These are phyloP conservation scores for Moricandia arvensis DNA, from an alignment of 345 rosid genomes.

Conservation along the genomic window DNA sequence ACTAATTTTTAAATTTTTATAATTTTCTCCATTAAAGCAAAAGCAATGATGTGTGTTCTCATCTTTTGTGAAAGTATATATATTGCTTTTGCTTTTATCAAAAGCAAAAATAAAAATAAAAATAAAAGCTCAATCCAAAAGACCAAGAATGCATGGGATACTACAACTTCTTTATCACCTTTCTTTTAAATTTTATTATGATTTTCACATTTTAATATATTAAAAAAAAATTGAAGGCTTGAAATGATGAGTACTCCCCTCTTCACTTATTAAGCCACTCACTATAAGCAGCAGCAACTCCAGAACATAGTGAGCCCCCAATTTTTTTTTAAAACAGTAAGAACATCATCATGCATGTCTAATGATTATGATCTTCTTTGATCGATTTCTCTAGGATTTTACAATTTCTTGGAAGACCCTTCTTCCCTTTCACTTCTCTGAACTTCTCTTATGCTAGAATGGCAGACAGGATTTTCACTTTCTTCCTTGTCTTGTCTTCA, in stretches of 20 bases:
- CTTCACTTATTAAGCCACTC: slow-evolving; percentile 39
- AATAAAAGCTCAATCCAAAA: slow-evolving; percentile 29
- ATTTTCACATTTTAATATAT: neutral
- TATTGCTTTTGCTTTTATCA: slow-evolving; percentile 36
- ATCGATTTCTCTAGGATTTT: slow-evolving; percentile 19
- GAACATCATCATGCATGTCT: slow-evolving; percentile 31
- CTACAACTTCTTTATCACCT: slow-evolving; percentile 33
- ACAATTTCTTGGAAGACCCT: slow-evolving; percentile 24
- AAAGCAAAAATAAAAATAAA: slow-evolving; percentile 23
- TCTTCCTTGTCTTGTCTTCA: slow-evolving; percentile 35
- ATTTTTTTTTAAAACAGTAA: slow-evolving; percentile 3
- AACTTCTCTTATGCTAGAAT: slow-evolving; percentile 28
- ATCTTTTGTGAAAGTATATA: slow-evolving; percentile 42
- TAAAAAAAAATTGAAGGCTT: neutral
- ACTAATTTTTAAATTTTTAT: neutral
- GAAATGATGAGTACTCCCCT: slow-evolving; percentile 24
- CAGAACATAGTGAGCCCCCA: slow-evolving; percentile 33
- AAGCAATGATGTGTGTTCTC: slow-evolving; percentile 37
- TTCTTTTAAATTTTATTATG: slow-evolving; percentile 14
- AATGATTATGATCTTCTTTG: slow-evolving; percentile 31
- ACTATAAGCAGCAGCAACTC: slow-evolving; percentile 15
- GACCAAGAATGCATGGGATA: slow-evolving; percentile 41
- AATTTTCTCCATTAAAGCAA: slow-evolving; percentile 31
- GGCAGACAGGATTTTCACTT: slow-evolving; percentile 35
- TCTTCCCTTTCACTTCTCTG: slow-evolving; percentile 31